Conservation (phyloP, 805 yeast species). For the Zygotorulaspora chibaensis region DNA sequence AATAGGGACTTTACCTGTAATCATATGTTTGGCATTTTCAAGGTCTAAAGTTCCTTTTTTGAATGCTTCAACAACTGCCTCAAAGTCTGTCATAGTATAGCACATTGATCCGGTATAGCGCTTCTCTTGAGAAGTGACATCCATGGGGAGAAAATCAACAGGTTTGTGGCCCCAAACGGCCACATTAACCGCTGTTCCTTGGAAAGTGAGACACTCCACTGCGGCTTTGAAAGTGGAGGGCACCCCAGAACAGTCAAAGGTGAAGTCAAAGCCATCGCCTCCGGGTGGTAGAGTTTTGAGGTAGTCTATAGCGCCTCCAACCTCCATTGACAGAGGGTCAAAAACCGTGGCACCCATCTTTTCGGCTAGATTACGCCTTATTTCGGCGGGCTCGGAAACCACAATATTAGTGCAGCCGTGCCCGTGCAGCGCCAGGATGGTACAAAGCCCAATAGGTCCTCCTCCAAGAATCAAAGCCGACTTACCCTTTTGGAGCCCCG, state of each 20-base stretch:
- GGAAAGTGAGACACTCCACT: conserved; percentile 46
- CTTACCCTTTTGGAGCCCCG: conserved; percentile 44
- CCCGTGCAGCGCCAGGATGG: conserved; percentile 54
- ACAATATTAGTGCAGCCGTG: conserved; percentile 48
- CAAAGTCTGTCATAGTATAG: conserved; percentile 54
- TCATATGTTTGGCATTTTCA: conserved; percentile 44
- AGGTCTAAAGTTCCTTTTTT: conserved; percentile 43
- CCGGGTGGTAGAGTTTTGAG: conserved; percentile 40
- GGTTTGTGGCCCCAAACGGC: conserved; percentile 61
- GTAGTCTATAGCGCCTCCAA: conserved; percentile 37
- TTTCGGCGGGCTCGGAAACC: conserved; percentile 49
- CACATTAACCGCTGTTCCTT: conserved; percentile 58
- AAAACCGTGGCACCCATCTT: conserved; percentile 46
- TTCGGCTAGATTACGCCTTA: conserved; percentile 49
- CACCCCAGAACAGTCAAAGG: conserved; percentile 53
- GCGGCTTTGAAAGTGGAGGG: conserved; percentile 49
- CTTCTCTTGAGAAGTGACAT: conserved; percentile 52
- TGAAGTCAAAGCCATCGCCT: conserved; percentile 46
- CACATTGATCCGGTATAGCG: conserved; percentile 58
- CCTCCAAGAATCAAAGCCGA: conserved; percentile 53
- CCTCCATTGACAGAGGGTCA: conserved; percentile 42
- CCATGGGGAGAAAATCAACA: conserved; percentile 51
- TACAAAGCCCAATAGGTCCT: conserved; percentile 61
- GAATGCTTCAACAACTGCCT: conserved; percentile 52
- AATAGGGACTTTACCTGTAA: conserved; percentile 49